Evolutionary conservation across 805 yeast species (phyloP).

Genomic region (Ogataea pini): DNA sequence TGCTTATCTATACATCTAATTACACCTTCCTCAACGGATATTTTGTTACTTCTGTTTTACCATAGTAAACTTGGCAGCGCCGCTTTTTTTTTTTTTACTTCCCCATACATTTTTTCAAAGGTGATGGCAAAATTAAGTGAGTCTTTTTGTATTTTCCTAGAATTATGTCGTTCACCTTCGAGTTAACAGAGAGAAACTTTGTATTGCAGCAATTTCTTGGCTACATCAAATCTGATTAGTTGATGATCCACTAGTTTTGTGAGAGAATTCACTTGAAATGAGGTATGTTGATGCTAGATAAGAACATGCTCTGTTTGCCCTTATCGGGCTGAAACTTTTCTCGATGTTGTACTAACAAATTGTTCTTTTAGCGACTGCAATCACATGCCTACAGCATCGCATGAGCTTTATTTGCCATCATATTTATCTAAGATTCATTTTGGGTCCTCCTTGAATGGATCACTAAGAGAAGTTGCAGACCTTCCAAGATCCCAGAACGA

Average conservation of each 20-base stretch:
- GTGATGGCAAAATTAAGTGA: no score
- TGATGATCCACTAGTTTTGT: neutral
- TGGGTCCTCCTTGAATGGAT: conserved; percentile 21
- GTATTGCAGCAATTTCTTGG: neutral
- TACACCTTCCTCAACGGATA: conserved; percentile 20
- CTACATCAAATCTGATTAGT: neutral
- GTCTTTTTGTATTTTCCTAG: no score
- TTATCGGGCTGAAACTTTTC: neutral
- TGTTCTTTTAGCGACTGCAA: neutral
- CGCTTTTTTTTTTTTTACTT: neutral
- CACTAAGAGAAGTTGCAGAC: conserved; percentile 10
- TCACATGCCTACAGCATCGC: neutral
- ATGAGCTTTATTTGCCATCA: conserved; percentile 23
- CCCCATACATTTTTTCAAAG: neutral
- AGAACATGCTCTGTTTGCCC: neutral
- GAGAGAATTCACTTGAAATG: neutral
- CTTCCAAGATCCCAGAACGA: conserved; percentile 22
- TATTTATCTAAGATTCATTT: conserved; percentile 24
- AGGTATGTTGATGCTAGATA: conserved; percentile 4
- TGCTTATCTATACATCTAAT: conserved; percentile 5
- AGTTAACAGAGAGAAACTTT: no score
- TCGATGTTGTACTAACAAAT: conserved; percentile 2
- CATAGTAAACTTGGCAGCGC: neutral
- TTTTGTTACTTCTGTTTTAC: conserved; percentile 1
- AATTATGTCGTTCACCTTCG: no score